Evolutionary conservation across 2,329 filamentous ascomycete species (phyloP), one percentile per base, ranked within the genome.

Genomic region (Venturia aucupariae): DNA sequence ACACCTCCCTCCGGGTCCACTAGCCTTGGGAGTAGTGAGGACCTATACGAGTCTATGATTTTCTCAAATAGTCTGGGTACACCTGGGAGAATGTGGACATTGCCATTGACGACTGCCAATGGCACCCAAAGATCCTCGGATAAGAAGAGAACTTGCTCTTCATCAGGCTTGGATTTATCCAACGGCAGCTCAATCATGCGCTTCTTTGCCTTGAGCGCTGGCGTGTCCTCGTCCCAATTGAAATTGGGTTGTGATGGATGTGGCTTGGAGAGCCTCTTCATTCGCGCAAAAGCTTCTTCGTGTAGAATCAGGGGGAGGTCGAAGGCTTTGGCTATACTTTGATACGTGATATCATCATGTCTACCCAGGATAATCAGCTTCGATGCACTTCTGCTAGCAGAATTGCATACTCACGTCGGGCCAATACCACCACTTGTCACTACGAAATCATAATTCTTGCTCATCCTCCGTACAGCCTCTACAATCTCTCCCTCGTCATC

Each of bases 311-410:
- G 80, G 17, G 87, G 84, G 8, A 97, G 81, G 54, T 80, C 78
- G 74, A 97, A 97, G 8, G 92, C 94, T 74, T 91, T 92, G 68
- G 90, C 92, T 74, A 99, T 95, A 46, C 91, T 93, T 72, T 90
- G 82, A 78, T 99, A 99, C 32, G 94, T 97, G 70, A 97, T 97
- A 74, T 99, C 94, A 76, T 99, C 94, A 79, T 97, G 93, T 64
- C 90, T 95, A 69, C 67, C n/a, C 30, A 44, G 64, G 51, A 63
- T 48, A 44, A 65, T 71, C 68, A 70, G 69, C 67, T 61, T 63
- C 64, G 64, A 67, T 32, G 63, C 61, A 63, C 30, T 41, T 63
- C 35, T 39, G 54, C n/a, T 42, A 30, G 35, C 35, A 17, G 15
- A 42, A 61, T 2, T 7, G 39, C 17, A 63, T 13, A 76, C 87